phyloP scores from a whole-genome alignment of 495 filamentous ascomycete species.

The Talaromyces ruber region DNA sequence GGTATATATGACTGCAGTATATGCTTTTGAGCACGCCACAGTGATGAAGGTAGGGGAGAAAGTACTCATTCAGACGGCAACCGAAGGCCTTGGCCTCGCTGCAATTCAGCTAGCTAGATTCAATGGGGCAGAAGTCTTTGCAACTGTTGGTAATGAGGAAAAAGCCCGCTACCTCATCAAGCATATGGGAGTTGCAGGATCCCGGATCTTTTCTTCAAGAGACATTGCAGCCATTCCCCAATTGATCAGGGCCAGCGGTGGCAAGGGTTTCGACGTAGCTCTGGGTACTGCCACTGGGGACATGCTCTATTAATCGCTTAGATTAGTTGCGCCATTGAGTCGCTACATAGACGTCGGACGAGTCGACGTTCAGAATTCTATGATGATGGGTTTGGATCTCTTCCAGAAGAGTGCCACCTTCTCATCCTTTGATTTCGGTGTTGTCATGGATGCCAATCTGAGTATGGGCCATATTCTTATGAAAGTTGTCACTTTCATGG shows the following conservation, averaged over 20 bases:
- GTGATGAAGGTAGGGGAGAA: background rate
- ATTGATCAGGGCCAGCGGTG: conserved; percentile 18
- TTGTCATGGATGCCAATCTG: background rate
- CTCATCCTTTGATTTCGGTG: background rate
- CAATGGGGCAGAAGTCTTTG: conserved; percentile 4
- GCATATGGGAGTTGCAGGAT: background rate
- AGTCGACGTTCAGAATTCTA: conserved; percentile 8
- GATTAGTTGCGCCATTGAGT: conserved; percentile 32
- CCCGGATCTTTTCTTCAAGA: background rate
- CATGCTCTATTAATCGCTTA: conserved; percentile 19
- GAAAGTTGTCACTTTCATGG: background rate
- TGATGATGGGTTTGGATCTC: background rate
- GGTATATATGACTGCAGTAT: conserved; percentile 44
- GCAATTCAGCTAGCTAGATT: conserved; percentile 11
- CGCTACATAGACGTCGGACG: conserved; percentile 38
- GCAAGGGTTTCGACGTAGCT: conserved; percentile 39
- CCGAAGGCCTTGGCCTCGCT: conserved; percentile 7
- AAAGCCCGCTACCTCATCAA: background rate
- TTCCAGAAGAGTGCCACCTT: background rate
- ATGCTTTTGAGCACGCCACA: conserved; percentile 28
- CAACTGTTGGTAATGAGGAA: background rate
- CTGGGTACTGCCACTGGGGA: conserved; percentile 31
- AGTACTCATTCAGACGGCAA: conserved; percentile 9
- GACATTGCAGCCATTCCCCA: background rate
- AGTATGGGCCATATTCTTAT: too few species aligned